These are phyloP conservation scores for Tuber microsphaerosporum DNA, from an alignment of 495 filamentous ascomycete species.

Conservation along the genomic window DNA sequence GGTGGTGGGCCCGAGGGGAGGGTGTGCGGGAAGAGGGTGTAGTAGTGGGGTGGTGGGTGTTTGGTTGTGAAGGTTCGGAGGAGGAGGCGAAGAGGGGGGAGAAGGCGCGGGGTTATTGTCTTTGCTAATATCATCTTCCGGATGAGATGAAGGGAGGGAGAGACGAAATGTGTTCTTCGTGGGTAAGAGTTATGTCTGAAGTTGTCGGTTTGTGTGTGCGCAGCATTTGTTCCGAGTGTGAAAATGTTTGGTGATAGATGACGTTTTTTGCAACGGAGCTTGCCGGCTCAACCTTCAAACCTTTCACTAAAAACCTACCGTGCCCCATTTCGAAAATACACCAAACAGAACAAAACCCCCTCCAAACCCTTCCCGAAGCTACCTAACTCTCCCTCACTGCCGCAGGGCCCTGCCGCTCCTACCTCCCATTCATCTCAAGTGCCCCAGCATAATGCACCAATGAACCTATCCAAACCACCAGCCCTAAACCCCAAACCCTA, in stretches of 20 bases:
- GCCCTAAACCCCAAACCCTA: background rate
- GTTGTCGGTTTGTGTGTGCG: background rate
- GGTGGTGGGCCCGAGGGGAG: slow-evolving; percentile 78
- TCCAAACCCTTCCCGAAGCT: background rate
- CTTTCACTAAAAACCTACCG: background rate
- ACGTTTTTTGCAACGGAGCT: background rate
- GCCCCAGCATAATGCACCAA: too few relatives aligned
- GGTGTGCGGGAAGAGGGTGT: slow-evolving; percentile 79
- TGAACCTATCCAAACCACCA: background rate
- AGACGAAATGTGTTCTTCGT: background rate
- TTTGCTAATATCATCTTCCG: background rate
- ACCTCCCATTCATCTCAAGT: too few relatives aligned
- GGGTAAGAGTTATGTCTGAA: background rate
- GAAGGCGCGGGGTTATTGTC: background rate
- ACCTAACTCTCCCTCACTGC: background rate
- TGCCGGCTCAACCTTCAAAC: background rate
- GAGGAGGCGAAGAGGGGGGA: background rate
- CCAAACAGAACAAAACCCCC: background rate
- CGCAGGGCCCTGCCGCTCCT: background rate
- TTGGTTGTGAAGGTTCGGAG: slow-evolving; percentile 19
- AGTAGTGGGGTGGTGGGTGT: slow-evolving; percentile 52
- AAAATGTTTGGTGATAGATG: background rate
- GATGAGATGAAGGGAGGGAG: background rate
- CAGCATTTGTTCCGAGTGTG: background rate
- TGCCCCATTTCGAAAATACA: background rate